Evolutionary conservation across 495 filamentous ascomycete species (phyloP), one percentile per base, ranked within the genome.

Genomic region (Daldinia decipiens): DNA sequence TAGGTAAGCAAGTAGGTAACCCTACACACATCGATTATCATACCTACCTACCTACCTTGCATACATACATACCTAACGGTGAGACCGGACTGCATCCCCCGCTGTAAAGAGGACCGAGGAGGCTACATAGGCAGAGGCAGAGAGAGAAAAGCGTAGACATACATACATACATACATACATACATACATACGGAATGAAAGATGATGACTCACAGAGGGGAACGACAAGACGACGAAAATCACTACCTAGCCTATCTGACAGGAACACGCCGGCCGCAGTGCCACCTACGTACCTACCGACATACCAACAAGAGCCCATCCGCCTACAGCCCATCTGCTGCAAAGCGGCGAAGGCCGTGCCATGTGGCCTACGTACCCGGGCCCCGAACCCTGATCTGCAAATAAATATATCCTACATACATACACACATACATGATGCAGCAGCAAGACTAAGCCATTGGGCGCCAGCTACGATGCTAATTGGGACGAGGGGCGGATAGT

Each of bases 301-400:
- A 50, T 54, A 65, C 15, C 52, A 45, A 58, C 53, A 57, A 47
- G 19, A 47, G 17, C 8, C 43, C 43, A 21, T 59, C 59, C 57
- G 39, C 45, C 27, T 26, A 34, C 51, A 32, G 19, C 4, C 34
- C 39, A 56, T 59, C 13, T 31, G 21, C 52, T 40, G 59, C 61
- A 64, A 64, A 64, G 64, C 69, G 69, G 69, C 69, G 64, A 62
- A 68, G 55, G 39, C 64, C 59, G 65, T 68, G 65, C 70, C 70
- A 68, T 68, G 61, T 73, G 69, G 64, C 69, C 70, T 61, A 24
- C 65, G 53, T 55, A 65, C 36, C 38, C 24, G 36, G 38, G 36
- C 15, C 59, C 38, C 56, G 70, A 68, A 68, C 65, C 70, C 70
- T 62, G 60, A 72, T 72, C 65, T 68, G 65, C 61, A 72, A 65